phyloP scores from a whole-genome alignment of 768 basidiomycete species.

The Artomyces pyxidatus region DNA sequence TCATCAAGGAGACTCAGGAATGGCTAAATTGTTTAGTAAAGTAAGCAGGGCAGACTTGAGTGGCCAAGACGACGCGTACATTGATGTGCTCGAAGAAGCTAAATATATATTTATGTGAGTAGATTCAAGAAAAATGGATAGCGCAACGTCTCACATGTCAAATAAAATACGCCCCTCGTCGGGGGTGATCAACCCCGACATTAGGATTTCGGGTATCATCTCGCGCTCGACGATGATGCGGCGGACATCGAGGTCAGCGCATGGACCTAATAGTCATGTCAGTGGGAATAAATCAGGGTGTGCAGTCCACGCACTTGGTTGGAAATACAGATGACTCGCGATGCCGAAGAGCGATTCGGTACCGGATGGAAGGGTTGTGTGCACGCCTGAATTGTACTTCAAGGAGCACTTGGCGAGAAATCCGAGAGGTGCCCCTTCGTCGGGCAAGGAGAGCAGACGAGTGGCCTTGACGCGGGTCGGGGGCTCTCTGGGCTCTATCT shows the following conservation, averaged over 20 bases:
- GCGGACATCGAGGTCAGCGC: constrained; percentile 22
- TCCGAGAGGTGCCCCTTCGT: constrained; percentile 6
- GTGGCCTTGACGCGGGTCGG: too few relatives aligned
- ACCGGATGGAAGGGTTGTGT: not conserved
- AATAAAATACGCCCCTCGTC: constrained; percentile 23
- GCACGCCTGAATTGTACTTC: not conserved
- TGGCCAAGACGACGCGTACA: constrained; percentile 22
- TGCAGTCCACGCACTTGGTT: constrained; percentile 5
- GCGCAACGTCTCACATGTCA: constrained; percentile 20
- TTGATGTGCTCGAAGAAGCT: constrained; percentile 51
- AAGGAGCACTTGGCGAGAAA: constrained; percentile 13
- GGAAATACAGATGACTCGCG: constrained; percentile 14
- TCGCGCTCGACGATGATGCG: constrained; percentile 27
- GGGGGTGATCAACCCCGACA: constrained; percentile 23
- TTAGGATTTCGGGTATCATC: constrained; percentile 24
- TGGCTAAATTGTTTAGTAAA: constrained; percentile 28
- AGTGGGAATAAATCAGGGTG: not conserved
- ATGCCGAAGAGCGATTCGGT: constrained; percentile 5
- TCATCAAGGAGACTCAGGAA: constrained; percentile 52
- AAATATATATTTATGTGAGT: not conserved
- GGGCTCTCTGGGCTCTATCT: not conserved
- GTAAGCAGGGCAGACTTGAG: constrained; percentile 22
- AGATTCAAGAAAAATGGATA: not conserved
- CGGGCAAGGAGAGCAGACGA: not conserved
- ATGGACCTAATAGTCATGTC: constrained; percentile 17